Base-by-base conservation (phyloP, 2,329 filamentous ascomycete genomes). In the Diplocarpon mali region DNA sequence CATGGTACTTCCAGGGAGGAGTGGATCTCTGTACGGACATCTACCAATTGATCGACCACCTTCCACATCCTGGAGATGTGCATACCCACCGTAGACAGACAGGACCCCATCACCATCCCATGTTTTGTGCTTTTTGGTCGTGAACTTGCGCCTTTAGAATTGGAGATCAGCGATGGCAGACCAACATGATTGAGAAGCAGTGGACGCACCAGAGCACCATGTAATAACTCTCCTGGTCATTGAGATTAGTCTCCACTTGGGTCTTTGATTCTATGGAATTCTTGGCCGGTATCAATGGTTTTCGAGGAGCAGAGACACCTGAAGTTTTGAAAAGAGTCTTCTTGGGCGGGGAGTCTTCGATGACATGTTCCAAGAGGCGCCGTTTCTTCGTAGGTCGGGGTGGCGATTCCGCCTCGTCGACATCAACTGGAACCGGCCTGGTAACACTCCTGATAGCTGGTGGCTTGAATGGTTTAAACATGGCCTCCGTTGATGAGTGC, bases 81-180 rank as follows among this genome's bases (percentile, higher is more conserved):
- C 78, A 56, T 72, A 73, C 3, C 78, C 78, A 30, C 69, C 70
- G 2, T 66, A 62, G 3, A 81, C 67, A 3, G 69, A 67, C 8
- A 85, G 66, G 2, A 84, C 69, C 1, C 80, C 82, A 62, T 86
- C 82, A 2, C 81, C 80, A 56, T 85, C 81, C 80, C 82, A 86
- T 5, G 79, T 85, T 60, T 85, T 85, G 62, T 85, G 76, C 64
- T 85, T 86, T 61, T 84, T 85, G 5, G 67, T 73, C 0, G 79
- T 83, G 41, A 72, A 75, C 60, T 83, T 84, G 15, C 82, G 75
- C 80, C 76, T 77, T 13, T 14, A 31, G 27, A 34, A 15, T 5
- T 3, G 29, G 2, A 30, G 12, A 17, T 53, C 42, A 51, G 43
- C 17, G 34, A 27, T 39, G n/a, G 24, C 24, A 17, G n/a, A 12